Conservation (phyloP, 176 grass and related monocot species). For the Oryza punctata region DNA sequence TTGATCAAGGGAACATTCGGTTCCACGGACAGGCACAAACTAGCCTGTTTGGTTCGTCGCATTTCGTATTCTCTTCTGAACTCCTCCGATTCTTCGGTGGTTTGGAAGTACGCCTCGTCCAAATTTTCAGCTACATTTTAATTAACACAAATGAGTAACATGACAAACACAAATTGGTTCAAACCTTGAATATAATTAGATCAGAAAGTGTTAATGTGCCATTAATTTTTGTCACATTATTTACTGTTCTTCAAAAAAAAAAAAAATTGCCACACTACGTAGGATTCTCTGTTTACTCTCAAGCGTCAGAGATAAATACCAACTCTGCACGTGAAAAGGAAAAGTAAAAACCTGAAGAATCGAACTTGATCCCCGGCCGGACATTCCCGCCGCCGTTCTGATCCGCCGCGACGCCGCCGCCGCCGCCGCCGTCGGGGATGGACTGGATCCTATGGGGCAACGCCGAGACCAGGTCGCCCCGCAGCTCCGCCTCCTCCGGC, state of each 20-base stretch:
- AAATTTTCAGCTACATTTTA: conserved; percentile 34
- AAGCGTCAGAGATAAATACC: neutral
- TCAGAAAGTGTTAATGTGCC: no score
- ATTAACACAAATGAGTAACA: neutral
- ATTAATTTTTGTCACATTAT: neutral
- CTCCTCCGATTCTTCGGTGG: conserved; percentile 71
- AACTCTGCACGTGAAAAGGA: neutral
- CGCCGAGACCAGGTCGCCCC: conserved; percentile 63
- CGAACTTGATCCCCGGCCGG: conserved; percentile 63
- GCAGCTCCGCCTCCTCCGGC: conserved; percentile 53
- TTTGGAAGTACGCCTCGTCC: conserved; percentile 65
- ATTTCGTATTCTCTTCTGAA: conserved; percentile 85
- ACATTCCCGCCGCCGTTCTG: conserved; percentile 48
- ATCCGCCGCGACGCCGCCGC: conserved; percentile 36
- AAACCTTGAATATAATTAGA: neutral
- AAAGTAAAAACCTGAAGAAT: conserved; percentile 54
- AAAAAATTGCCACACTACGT: no score
- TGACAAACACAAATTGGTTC: neutral
- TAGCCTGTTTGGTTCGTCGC: conserved; percentile 73
- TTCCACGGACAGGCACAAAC: neutral
- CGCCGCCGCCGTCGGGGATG: conserved; percentile 49
- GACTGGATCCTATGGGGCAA: conserved; percentile 72
- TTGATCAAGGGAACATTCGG: neutral
- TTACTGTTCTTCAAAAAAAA: neutral
- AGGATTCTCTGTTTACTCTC: neutral